Conservation (phyloP, 2,329 filamentous ascomycete genomes). For the Zasmidium cellare region DNA sequence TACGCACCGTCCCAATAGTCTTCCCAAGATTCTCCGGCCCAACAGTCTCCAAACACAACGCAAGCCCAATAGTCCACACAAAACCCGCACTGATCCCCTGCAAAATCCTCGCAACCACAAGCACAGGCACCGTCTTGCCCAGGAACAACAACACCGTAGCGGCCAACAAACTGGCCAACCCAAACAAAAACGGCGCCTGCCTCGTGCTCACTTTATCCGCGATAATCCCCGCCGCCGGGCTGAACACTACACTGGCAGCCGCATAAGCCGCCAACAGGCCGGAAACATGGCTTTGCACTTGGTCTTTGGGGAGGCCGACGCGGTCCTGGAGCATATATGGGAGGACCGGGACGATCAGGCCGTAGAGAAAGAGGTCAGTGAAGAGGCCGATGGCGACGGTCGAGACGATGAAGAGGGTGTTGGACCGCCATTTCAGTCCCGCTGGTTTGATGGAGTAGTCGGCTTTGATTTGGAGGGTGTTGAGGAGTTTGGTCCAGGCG, state of each 20-base stretch:
- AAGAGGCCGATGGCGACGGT: conserved; percentile 59
- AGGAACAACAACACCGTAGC: conserved; percentile 58
- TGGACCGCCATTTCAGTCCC: conserved; percentile 56
- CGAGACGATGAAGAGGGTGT: conserved; percentile 58
- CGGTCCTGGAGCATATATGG: conserved; percentile 59
- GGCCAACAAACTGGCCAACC: conserved; percentile 53
- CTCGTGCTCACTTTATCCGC: conserved; percentile 56
- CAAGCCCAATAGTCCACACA: conserved; percentile 61
- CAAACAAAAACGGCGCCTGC: conserved; percentile 58
- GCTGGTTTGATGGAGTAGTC: conserved; percentile 35
- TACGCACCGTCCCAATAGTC: conserved; percentile 56
- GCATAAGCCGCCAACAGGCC: conserved; percentile 57
- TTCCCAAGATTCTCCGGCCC: conserved; percentile 58
- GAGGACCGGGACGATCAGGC: conserved; percentile 58
- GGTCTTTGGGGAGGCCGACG: conserved; percentile 47
- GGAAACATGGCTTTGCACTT: conserved; percentile 56
- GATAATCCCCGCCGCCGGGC: conserved; percentile 55
- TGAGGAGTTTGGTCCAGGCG: conserved; percentile 24
- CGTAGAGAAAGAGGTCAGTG: conserved; percentile 61
- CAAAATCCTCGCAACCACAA: conserved; percentile 55
- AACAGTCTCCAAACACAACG: conserved; percentile 61
- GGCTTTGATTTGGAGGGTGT: conserved; percentile 36
- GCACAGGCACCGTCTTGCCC: conserved; percentile 48
- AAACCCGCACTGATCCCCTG: conserved; percentile 60
- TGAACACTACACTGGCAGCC: conserved; percentile 53